Conservation (phyloP, 2,329 filamentous ascomycete genomes). For the Neofusicoccum kwambonambiense region DNA sequence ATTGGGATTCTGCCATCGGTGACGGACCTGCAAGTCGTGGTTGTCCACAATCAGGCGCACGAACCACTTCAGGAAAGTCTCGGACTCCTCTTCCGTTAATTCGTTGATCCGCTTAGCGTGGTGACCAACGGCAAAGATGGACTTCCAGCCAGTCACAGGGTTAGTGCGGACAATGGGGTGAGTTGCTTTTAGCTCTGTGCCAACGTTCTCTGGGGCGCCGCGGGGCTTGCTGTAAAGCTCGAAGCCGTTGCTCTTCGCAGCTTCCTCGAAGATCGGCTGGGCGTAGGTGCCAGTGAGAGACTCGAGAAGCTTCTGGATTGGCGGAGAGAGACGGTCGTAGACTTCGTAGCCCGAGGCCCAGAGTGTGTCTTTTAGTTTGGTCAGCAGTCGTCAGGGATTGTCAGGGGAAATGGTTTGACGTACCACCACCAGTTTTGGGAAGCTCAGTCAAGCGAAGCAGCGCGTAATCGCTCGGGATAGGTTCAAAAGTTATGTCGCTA, state of each 20-base stretch:
- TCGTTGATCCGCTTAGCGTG: conserved; percentile 51
- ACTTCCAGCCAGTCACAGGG: conserved; percentile 63
- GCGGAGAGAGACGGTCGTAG: conserved; percentile 50
- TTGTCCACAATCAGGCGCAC: conserved; percentile 45
- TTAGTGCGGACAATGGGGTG: conserved; percentile 62
- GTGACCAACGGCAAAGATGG: conserved; percentile 50
- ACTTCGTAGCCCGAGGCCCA: conserved; percentile 44
- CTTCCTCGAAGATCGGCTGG: conserved; percentile 44
- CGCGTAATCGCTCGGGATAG: conserved; percentile 41
- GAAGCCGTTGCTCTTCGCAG: conserved; percentile 42
- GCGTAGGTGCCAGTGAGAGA: conserved; percentile 46
- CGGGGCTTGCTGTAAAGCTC: conserved; percentile 49
- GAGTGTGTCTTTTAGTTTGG: conserved; percentile 37
- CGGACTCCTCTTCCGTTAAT: conserved; percentile 44
- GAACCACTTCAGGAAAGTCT: conserved; percentile 45
- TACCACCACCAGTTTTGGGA: conserved; percentile 30
- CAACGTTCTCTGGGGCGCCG: conserved; percentile 56
- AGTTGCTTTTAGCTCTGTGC: conserved; percentile 48
- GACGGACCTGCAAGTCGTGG: conserved; percentile 53
- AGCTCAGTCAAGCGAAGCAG: conserved; percentile 36
- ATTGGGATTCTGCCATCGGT: conserved; percentile 50
- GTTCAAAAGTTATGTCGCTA: conserved; percentile 43
- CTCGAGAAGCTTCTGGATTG: conserved; percentile 51
- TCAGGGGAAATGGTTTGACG: conserved; percentile 28
- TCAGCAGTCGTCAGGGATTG: neutral